Conservation (phyloP, 257 asterid genomes). For the Lantana camara region DNA sequence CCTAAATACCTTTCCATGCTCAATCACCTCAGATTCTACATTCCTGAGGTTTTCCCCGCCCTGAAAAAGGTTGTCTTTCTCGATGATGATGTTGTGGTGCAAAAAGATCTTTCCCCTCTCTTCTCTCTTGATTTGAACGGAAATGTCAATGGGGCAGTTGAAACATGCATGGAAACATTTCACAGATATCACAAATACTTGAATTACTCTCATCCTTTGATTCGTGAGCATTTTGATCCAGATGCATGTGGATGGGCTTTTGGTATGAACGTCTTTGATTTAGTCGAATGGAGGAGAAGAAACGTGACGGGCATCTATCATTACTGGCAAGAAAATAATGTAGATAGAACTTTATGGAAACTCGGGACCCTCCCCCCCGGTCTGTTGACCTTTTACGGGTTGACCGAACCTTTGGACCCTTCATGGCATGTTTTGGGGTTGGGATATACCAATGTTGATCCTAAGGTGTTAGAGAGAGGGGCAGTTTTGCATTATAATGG, state of each 20-base stretch:
- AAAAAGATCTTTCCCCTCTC: slow-evolving; percentile 52
- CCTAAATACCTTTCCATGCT: slow-evolving; percentile 72
- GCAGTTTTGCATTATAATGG: slow-evolving; percentile 75
- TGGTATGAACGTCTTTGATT: slow-evolving; percentile 68
- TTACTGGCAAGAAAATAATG: slow-evolving; percentile 72
- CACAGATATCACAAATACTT: slow-evolving; percentile 69
- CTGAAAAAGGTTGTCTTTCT: slow-evolving; percentile 58
- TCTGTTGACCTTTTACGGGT: slow-evolving; percentile 58
- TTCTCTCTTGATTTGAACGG: slow-evolving; percentile 57
- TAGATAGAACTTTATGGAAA: slow-evolving; percentile 62
- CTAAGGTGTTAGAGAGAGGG: slow-evolving; percentile 55
- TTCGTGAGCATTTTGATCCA: slow-evolving; percentile 64
- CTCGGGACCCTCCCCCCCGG: slow-evolving; percentile 76
- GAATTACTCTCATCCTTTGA: slow-evolving; percentile 72
- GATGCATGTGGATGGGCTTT: slow-evolving; percentile 78
- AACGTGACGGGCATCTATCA: slow-evolving; percentile 65
- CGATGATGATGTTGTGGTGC: slow-evolving; percentile 66
- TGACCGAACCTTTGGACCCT: slow-evolving; percentile 62
- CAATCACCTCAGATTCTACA: slow-evolving; percentile 68
- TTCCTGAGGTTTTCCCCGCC: slow-evolving; percentile 63
- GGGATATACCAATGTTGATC: slow-evolving; percentile 62
- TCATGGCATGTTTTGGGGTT: slow-evolving; percentile 68
- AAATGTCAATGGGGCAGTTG: slow-evolving; percentile 70
- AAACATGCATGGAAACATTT: slow-evolving; percentile 70
- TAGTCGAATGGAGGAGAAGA: slow-evolving; percentile 62